Evolutionary conservation across 129 eudicot species (phyloP).

Genomic region (Saposhnikovia divaricata): DNA sequence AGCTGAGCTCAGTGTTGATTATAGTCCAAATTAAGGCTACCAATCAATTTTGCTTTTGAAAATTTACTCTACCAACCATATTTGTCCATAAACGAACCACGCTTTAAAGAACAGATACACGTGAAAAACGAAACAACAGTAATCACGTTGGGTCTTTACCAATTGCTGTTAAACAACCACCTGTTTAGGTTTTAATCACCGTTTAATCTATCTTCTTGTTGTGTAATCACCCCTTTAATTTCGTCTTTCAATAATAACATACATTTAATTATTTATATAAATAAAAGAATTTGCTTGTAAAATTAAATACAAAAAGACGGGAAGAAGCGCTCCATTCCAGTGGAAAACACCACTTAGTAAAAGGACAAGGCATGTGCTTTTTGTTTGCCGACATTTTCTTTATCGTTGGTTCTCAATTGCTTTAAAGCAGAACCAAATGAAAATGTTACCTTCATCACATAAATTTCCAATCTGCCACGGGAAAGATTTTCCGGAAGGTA

Average conservation of each 20-base stretch:
- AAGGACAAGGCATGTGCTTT: slow-evolving; percentile 8
- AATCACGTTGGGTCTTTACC: not conserved
- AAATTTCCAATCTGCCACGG: no score
- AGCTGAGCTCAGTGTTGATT: not conserved
- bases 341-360: slow-evolving; percentile 6
- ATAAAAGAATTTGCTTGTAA: not conserved
- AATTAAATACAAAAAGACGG: not conserved
- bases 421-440: no score
- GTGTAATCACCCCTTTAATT: not conserved
- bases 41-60: not conserved
- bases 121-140: not conserved
- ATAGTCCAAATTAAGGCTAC: not conserved
- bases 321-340: slow-evolving; percentile 7
- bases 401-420: not conserved
- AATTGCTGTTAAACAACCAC: not conserved
- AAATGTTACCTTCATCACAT: no score
- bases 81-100: not conserved
- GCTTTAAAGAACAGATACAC: not conserved
- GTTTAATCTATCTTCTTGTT: no score
- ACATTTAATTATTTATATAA: no score
- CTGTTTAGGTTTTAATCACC: not conserved
- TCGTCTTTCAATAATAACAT: not conserved
- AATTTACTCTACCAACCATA: not conserved
- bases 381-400: not conserved
- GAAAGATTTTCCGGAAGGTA: no score